Base-by-base conservation (phyloP, 371 early-diverging fungal species). In the Mucor saturninus region DNA sequence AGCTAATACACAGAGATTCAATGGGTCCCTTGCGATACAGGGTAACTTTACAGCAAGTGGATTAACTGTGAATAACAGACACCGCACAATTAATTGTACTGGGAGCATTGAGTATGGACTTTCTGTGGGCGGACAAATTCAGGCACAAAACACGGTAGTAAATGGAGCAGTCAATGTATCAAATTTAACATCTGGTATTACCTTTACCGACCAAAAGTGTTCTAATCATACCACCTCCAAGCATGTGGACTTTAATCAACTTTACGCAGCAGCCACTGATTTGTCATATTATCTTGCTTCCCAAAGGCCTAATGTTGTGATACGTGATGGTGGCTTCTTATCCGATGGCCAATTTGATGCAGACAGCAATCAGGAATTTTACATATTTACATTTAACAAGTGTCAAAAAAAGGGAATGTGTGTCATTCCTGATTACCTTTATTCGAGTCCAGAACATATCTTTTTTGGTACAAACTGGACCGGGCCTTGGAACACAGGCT, bases 391-490 rank as follows among this genome's bases (percentile, higher is more conserved):
- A 5, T 62, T 62, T 40, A 21, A 55, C 30, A 54, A 39, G 15
- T 62, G 62, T 8, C n/a, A 45, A 21, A 39, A 55, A 21, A 32
- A 8, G 8, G 35, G 45, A 29, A 35, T 26, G 0, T 62, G 61
- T 15, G 28, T 37, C 5, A 29, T 61, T n/a, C 61, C 61, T 28
- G n/a, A 62, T 4, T 62, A 62, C 39, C 55, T 62, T 5, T 62
- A 62, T 30, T 55, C 55, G 15, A 49, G 42, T n/a, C 52, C 62
- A 14, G 39, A 62, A 3, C 30, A 62, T 5, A 62, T 62, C 9
- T 62, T 62, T 28, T 39, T 48, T 38, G 62, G 62, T 29, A 49
- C 49, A 1, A 62, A 62, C 29, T 62, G 62, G 62, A 62, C 55
- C 55, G 62, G 62, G 1, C 62, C 56, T 39, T 62, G 54, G 14